Evolutionary conservation across 352 stramenopile species (phyloP).

Genomic region (Phytophthora citricola): DNA sequence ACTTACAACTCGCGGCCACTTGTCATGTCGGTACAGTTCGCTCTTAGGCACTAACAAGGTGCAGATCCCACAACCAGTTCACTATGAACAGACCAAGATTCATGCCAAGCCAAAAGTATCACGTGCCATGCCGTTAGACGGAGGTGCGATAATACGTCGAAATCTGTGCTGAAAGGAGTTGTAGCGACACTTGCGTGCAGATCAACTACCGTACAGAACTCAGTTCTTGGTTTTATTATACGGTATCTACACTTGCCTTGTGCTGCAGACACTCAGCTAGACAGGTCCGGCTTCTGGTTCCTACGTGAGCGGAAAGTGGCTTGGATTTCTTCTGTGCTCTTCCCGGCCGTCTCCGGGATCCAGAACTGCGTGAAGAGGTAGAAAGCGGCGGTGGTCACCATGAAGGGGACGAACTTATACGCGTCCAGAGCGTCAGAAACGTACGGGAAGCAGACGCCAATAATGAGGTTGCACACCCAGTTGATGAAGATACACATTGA

Average conservation of each 20-base stretch:
- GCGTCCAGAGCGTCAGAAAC: slow-evolving; percentile 47
- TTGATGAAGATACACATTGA: slow-evolving; percentile 60
- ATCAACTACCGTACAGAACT: too few species aligned
- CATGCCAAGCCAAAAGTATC: too few species aligned
- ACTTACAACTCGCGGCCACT: too few species aligned
- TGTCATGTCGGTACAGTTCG: too few species aligned
- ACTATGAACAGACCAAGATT: too few species aligned
- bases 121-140: too few species aligned
- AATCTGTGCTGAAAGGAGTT: too few species aligned
- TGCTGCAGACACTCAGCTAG: slow-evolving; percentile 4
- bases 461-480: slow-evolving; percentile 62
- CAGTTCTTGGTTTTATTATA: neutral
- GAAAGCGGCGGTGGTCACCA: slow-evolving; percentile 40
- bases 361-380: slow-evolving; percentile 48
- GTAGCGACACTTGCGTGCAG: too few species aligned
- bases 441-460: slow-evolving; percentile 68
- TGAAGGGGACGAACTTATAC: slow-evolving; percentile 60
- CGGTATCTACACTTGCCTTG: slow-evolving; percentile 9
- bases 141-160: too few species aligned
- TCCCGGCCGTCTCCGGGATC: slow-evolving; percentile 66
- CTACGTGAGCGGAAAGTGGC: slow-evolving; percentile 35
- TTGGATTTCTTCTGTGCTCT: slow-evolving; percentile 71
- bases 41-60: too few species aligned
- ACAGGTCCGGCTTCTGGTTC: slow-evolving; percentile 14
- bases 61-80: too few species aligned